Evolutionary conservation across 2,329 filamentous ascomycete genomes (phyloP), one percentile per base, ranked within the genome.

Genomic region (Colletotrichum tropicale): DNA sequence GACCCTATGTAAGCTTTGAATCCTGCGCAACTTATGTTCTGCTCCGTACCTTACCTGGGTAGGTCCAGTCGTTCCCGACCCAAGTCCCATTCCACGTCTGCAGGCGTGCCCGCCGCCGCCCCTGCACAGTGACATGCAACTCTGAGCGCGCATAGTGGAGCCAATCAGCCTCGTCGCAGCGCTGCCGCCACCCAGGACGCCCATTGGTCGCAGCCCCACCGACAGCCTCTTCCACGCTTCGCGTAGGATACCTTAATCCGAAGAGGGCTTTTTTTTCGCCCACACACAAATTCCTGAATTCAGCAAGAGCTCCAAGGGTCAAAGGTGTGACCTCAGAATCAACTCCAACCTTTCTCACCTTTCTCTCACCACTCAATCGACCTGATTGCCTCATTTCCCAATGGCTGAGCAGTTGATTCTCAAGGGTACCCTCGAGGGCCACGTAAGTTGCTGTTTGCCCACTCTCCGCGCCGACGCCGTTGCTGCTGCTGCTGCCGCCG

Each of bases 351-450:
- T 81, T 82, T 52, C 66, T 77, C 68, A 66, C 75, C 71, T 74
- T 83, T 82, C 80, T 81, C 83, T 82, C 79, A 80, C 82, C 85
- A 84, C 70, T 80, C 80, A 79, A 86, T 84, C 83, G 83, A 84
- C 83, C 83, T 81, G 81, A 85, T 84, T 79, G 80, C 80, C 79
- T 83, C 84, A 86, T 85, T 84, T 84, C 85, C 88, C 84, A 84
- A 97, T 97, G 95, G 93, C 94, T 91, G 95, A 97, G 92, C 94
- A 96, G 92, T 91, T 97, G 88, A 95, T 98, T 91, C 94, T 97
- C 89, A 96, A 96, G 92, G 95, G 95, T 88, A 97, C 95, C 92
- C 95, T 98, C 88, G 95, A 97, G 94, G 96, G 96, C 93, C 96
- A 98, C 94, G 91, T 92, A 91, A 87, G 91, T 92, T 82, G 76